A percentile compares a stretch with the other conserved stretches of the same genome.
Conservation (phyloP, 2,329 filamentous ascomycete species). For the Fusarium equiseti region DNA sequence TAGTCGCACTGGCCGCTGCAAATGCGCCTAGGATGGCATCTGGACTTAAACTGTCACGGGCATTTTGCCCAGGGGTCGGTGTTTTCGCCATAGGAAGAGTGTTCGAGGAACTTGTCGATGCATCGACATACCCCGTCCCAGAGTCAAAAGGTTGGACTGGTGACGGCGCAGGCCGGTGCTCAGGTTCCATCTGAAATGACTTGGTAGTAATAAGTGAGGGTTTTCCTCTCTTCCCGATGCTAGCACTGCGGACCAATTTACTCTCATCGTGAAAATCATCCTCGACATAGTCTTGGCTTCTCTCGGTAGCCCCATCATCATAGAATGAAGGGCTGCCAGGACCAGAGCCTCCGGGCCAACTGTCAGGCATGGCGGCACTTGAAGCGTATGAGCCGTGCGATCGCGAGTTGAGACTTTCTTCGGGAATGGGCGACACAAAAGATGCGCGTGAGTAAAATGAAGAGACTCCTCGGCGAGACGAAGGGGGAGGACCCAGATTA, state of each 20-base stretch:
- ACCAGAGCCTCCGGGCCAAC: slow-evolving; percentile 68
- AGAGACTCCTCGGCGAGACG: slow-evolving; percentile 69
- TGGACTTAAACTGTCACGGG: slow-evolving; percentile 51
- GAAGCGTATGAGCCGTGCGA: slow-evolving; percentile 77
- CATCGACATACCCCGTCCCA: slow-evolving; percentile 62
- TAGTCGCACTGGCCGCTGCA: slow-evolving; percentile 61
- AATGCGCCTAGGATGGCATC: slow-evolving; percentile 64
- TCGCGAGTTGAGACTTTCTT: slow-evolving; percentile 71
- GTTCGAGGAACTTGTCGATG: slow-evolving; percentile 61
- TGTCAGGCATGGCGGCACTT: slow-evolving; percentile 77
- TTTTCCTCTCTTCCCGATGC: slow-evolving; percentile 70
- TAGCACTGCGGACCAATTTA: slow-evolving; percentile 70
- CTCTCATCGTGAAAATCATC: slow-evolving; percentile 67
- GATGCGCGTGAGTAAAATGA: slow-evolving; percentile 75
- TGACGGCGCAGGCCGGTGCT: slow-evolving; percentile 51
- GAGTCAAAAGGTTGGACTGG: slow-evolving; percentile 58
- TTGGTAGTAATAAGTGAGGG: slow-evolving; percentile 64
- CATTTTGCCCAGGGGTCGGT: slow-evolving; percentile 28
- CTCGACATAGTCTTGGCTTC: slow-evolving; percentile 55
- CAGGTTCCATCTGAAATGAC: slow-evolving; percentile 22
- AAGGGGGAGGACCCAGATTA: slow-evolving; percentile 70
- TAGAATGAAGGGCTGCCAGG: slow-evolving; percentile 61
- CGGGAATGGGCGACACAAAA: slow-evolving; percentile 80
- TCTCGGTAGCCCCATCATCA: slow-evolving; percentile 63
- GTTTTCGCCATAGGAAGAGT: slow-evolving; percentile 52